phyloP scores from a whole-genome alignment of 179 eudicot species.

The Gypsophila paniculata region DNA sequence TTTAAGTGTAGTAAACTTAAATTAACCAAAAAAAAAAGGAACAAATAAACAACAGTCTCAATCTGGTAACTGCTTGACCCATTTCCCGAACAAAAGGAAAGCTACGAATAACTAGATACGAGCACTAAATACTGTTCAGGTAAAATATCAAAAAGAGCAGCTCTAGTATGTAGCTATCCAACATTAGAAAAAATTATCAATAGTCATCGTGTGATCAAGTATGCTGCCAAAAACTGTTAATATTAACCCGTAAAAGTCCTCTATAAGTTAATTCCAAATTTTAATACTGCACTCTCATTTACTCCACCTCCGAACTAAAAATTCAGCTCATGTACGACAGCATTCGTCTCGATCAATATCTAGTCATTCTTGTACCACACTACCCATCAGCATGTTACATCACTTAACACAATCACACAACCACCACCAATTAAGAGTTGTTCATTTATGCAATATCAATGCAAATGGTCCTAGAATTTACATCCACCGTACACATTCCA shows the following conservation, averaged over 20 bases:
- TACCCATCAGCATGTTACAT: neutral
- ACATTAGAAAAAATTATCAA: neutral
- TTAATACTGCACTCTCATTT: neutral
- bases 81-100: neutral
- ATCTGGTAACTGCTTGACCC: neutral
- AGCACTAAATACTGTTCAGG: neutral
- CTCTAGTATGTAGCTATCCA: neutral
- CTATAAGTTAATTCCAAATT: neutral
- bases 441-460: neutral
- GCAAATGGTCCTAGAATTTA: neutral
- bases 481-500: slow-evolving; percentile 3
- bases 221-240: slow-evolving; percentile 7
- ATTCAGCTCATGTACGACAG: slow-evolving; percentile 19
- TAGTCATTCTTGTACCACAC: neutral
- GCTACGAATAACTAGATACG: neutral
- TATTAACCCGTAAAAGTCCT: neutral
- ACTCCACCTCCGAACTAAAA: neutral
- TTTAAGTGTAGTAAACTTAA: neutral
- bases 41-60: neutral
- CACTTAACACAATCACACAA: neutral
- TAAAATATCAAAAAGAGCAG: slow-evolving; percentile 1
- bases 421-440: neutral
- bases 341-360: slow-evolving; percentile 1
- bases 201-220: slow-evolving; percentile 9
- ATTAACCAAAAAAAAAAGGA: neutral